Conservation (phyloP, 1,284 basidiomycete genomes). For the Trametes hirsuta region DNA sequence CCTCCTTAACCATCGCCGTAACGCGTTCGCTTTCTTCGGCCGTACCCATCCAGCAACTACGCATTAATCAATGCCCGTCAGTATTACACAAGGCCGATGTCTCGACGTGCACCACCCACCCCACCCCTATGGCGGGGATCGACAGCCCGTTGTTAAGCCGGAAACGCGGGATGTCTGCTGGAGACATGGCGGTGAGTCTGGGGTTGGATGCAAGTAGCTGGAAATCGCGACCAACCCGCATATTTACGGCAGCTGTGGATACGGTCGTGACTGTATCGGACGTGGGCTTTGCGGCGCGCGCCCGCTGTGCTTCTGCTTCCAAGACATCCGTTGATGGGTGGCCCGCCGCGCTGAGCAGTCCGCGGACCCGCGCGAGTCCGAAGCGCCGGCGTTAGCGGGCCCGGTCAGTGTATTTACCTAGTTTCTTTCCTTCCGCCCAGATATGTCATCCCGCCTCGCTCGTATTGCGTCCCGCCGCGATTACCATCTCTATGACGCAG, state of each 20-base stretch:
- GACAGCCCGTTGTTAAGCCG: constrained; percentile 30
- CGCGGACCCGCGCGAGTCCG: neutral
- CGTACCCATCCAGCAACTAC: constrained; percentile 30
- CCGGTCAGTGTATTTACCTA: neutral
- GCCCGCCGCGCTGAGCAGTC: neutral
- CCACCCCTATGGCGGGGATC: constrained; percentile 32
- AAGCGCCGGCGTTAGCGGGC: neutral
- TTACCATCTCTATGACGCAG: no score
- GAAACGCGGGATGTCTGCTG: neutral
- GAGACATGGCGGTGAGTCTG: neutral
- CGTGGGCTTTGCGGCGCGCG: no score
- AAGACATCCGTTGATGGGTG: neutral
- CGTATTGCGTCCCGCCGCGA: no score
- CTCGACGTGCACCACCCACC: constrained; percentile 2
- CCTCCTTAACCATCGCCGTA: constrained; percentile 28
- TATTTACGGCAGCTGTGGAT: no score
- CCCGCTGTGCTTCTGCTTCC: no score
- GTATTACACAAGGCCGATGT: no score
- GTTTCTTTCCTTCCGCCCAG: neutral
- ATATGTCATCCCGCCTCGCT: neutral
- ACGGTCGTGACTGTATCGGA: no score
- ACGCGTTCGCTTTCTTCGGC: constrained; percentile 29
- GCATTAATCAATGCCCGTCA: neutral
- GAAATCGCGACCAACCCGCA: neutral
- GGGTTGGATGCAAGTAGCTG: neutral